These are phyloP conservation scores for Xylariaceae sp. DNA, from an alignment of 2,329 filamentous ascomycete genomes.

Conservation along the genomic window DNA sequence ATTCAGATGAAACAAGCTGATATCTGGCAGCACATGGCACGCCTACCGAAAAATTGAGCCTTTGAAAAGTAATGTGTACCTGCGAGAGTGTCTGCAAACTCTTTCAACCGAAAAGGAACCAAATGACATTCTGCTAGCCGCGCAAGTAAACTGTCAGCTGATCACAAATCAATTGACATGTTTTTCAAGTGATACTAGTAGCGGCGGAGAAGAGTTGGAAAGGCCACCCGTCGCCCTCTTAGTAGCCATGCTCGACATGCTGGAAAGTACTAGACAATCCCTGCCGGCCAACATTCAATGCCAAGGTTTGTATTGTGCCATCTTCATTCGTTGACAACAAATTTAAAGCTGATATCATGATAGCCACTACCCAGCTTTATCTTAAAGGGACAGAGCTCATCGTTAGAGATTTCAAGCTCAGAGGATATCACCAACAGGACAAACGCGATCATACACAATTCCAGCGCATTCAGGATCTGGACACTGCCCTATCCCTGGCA, in stretches of 20 bases:
- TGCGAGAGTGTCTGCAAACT: slow-evolving; percentile 18
- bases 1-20: no score
- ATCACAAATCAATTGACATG: slow-evolving; percentile 23
- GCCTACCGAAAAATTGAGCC: slow-evolving; percentile 23
- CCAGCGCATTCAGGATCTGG: slow-evolving; percentile 20
- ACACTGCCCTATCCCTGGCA: slow-evolving; percentile 13
- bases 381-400: slow-evolving; percentile 19
- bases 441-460: not conserved
- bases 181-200: slow-evolving; percentile 5
- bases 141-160: slow-evolving; percentile 24
- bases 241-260: not conserved
- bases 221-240: not conserved
- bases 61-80: slow-evolving; percentile 21
- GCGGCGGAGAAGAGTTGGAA: no score
- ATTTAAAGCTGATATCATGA: not conserved
- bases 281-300: not conserved
- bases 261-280: not conserved
- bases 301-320: not conserved
- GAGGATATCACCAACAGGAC: not conserved
- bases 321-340: not conserved
- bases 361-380: slow-evolving; percentile 20
- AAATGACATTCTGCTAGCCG: slow-evolving; percentile 15
- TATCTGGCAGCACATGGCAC: slow-evolving; percentile 26
- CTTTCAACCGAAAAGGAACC: slow-evolving; percentile 17
- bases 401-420: slow-evolving; percentile 14